Evolutionary conservation across 129 eudicot genomes (phyloP).

Genomic region (Flaveria linearis): DNA sequence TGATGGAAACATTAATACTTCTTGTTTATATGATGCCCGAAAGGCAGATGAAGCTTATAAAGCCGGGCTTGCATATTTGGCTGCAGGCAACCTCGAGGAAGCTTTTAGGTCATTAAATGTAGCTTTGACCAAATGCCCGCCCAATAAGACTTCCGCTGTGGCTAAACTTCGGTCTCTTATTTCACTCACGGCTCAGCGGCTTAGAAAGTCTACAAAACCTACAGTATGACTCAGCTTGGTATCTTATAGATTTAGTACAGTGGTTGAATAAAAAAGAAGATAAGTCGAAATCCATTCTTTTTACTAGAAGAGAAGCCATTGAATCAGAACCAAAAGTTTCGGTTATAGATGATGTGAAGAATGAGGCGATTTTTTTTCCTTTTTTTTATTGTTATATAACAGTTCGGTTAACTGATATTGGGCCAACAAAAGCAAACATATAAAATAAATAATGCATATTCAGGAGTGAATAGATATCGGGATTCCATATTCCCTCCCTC

Average conservation of each 20-base stretch:
- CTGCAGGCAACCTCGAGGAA: conserved; percentile 68
- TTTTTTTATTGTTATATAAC: no score
- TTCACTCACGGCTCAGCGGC: conserved; percentile 57
- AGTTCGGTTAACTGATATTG: no score
- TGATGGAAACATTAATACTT: conserved; percentile 26
- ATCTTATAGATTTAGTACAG: conserved; percentile 15
- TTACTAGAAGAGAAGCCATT: no score
- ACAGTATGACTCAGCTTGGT: conserved; percentile 33
- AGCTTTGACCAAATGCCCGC: conserved; percentile 86
- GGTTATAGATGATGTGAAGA: no score
- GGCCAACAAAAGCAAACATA: no score
- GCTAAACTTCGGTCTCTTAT: conserved; percentile 71
- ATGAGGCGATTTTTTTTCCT: no score
- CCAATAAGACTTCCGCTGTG: conserved; percentile 55
- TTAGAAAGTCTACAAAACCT: conserved; percentile 30
- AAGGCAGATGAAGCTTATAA: conserved; percentile 76
- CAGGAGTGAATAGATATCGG: no score
- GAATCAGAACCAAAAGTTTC: no score
- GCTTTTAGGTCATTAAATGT: conserved; percentile 52
- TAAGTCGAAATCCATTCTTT: neutral
- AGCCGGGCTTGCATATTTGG: conserved; percentile 58
- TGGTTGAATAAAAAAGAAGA: neutral
- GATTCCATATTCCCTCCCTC: no score
- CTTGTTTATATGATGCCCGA: conserved; percentile 48
- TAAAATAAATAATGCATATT: no score